Conservation (phyloP, 2,329 filamentous ascomycete genomes). For the Beauveria pseudobassiana region DNA sequence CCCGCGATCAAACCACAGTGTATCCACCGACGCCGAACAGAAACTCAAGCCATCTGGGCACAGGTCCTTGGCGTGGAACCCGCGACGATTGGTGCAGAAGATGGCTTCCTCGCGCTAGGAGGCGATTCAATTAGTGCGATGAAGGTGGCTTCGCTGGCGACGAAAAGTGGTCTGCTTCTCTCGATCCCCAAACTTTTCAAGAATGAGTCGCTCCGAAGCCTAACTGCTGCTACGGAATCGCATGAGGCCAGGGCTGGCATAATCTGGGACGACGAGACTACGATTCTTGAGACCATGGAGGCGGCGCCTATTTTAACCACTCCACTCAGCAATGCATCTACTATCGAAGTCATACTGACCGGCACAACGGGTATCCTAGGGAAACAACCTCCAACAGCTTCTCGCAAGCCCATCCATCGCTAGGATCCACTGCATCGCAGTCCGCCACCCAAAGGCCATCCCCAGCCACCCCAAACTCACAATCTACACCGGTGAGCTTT, state of each 20-base stretch:
- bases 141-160: slow-evolving; percentile 25
- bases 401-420: background rate
- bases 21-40: background rate
- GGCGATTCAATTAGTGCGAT: slow-evolving; percentile 41
- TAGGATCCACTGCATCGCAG: background rate
- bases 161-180: background rate
- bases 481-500: no score
- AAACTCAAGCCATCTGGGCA: background rate
- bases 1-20: no score
- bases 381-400: background rate
- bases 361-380: background rate
- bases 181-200: background rate
- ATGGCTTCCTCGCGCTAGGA: background rate
- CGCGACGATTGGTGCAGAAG: slow-evolving; percentile 10
- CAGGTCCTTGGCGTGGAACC: background rate
- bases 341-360: background rate
- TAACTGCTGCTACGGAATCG: background rate
- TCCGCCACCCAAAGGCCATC: background rate
- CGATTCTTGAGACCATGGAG: background rate
- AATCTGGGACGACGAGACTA: background rate
- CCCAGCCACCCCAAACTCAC: no score
- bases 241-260: background rate
- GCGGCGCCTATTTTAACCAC: background rate
- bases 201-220: background rate
- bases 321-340: no score